Evolutionary conservation across 371 early-diverging fungal genomes (phyloP).

Genomic region (Lichtheimia ramosa): DNA sequence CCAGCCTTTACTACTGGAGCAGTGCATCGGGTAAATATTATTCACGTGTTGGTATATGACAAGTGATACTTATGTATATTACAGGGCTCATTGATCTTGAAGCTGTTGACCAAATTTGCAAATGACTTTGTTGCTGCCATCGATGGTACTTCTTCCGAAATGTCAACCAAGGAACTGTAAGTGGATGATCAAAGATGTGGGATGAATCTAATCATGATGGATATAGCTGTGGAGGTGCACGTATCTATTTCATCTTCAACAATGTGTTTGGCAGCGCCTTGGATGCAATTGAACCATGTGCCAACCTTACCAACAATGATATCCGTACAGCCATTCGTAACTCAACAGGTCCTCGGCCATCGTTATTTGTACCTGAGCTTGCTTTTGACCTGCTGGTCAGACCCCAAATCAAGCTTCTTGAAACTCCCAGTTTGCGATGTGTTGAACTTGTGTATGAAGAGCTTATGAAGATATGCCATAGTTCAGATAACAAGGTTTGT

Average conservation of each 20-base stretch:
- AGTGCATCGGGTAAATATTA: slow-evolving; percentile 52
- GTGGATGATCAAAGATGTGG: slow-evolving; percentile 1
- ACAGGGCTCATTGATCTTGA: slow-evolving; percentile 70
- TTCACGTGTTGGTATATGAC: slow-evolving; percentile 6
- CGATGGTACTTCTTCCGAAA: slow-evolving; percentile 81
- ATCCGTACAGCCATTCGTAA: slow-evolving; percentile 91
- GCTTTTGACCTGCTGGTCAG: slow-evolving; percentile 89
- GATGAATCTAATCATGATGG: background rate
- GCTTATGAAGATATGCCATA: slow-evolving; percentile 84
- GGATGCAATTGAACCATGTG: slow-evolving; percentile 73
- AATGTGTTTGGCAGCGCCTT: slow-evolving; percentile 79
- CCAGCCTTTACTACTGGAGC: slow-evolving; percentile 55
- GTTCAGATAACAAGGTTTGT: slow-evolving; percentile 71
- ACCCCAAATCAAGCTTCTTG: slow-evolving; percentile 78
- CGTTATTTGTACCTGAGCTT: slow-evolving; percentile 88
- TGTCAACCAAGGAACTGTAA: slow-evolving; percentile 89
- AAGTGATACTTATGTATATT: slow-evolving; percentile 7
- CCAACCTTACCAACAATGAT: slow-evolving; percentile 77
- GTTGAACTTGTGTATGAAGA: slow-evolving; percentile 90
- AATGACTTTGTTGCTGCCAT: slow-evolving; percentile 79
- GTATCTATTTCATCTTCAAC: slow-evolving; percentile 90
- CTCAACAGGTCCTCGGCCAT: slow-evolving; percentile 84
- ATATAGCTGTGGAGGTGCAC: slow-evolving; percentile 76
- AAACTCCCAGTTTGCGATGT: slow-evolving; percentile 81
- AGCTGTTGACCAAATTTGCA: slow-evolving; percentile 80